Evolutionary conservation across 257 asterid genomes (phyloP).

Genomic region (Solanum pimpinellifolium): DNA sequence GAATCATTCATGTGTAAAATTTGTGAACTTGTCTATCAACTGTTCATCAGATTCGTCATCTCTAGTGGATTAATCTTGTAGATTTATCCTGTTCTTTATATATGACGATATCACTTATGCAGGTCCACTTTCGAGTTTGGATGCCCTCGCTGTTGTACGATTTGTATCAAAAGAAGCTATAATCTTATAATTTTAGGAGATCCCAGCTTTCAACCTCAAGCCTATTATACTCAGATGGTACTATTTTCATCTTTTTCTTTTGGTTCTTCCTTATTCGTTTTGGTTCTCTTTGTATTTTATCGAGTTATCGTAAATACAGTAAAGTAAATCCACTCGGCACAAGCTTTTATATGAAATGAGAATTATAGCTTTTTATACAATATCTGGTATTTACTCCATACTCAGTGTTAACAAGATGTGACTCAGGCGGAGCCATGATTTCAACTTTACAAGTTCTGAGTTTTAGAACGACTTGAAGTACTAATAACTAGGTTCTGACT

Average conservation of each 20-base stretch:
- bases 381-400: background rate
- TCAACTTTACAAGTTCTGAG: background rate
- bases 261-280: background rate
- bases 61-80: background rate
- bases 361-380: background rate
- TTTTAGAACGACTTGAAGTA: background rate
- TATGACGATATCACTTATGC: background rate
- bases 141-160: background rate
- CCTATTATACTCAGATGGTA: background rate
- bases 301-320: background rate
- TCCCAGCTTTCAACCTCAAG: background rate
- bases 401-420: background rate
- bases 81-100: background rate
- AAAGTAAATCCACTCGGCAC: background rate
- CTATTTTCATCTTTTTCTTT: background rate
- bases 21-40: background rate
- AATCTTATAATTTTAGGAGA: background rate
- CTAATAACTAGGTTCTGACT: background rate
- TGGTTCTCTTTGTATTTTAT: background rate
- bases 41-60: background rate
- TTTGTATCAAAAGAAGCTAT: background rate
- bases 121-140: background rate
- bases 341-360: background rate
- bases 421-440: background rate
- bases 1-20: background rate